Percentiles rank a stretch among this genome's conserved stretches.
These are phyloP conservation scores for Bremia lactucae DNA, from an alignment of 352 stramenopile genomes.

Conservation along the genomic window DNA sequence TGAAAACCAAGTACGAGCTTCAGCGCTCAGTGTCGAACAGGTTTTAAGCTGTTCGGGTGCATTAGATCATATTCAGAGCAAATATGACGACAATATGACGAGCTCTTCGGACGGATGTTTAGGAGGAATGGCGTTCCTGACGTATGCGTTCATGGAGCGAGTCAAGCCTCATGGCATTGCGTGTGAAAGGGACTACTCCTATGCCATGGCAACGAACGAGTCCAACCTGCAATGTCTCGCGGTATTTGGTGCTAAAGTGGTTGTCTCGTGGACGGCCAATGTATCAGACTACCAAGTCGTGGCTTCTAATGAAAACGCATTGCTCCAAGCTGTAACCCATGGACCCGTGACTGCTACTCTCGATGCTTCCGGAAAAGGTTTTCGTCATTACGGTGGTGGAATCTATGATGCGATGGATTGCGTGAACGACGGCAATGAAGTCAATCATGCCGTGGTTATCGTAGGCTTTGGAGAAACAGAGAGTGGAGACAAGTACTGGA, in stretches of 20 bases:
- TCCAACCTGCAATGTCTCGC: slow-evolving; percentile 30
- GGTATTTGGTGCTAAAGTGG: slow-evolving; percentile 21
- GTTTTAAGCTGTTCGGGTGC: slow-evolving; percentile 65
- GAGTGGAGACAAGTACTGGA: slow-evolving; percentile 73
- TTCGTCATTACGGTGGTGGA: slow-evolving; percentile 73
- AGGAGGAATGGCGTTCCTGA: slow-evolving; percentile 85
- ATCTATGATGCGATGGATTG: slow-evolving; percentile 82
- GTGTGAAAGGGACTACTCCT: slow-evolving; percentile 55
- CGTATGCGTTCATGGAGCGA: slow-evolving; percentile 76
- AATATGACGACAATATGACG: slow-evolving; percentile 56
- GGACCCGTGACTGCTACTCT: slow-evolving; percentile 74
- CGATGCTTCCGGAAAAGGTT: slow-evolving; percentile 60
- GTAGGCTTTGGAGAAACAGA: slow-evolving; percentile 76
- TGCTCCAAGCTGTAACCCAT: slow-evolving; percentile 48
- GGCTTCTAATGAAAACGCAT: slow-evolving; percentile 35
- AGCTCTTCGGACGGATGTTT: slow-evolving; percentile 77
- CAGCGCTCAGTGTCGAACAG: slow-evolving; percentile 74
- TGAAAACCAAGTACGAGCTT: slow-evolving; percentile 48
- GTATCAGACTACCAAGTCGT: slow-evolving; percentile 50
- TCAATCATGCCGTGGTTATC: slow-evolving; percentile 84
- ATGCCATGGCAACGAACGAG: slow-evolving; percentile 67
- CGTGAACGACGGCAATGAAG: slow-evolving; percentile 51
- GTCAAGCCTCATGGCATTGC: slow-evolving; percentile 54
- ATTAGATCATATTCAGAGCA: slow-evolving; percentile 67
- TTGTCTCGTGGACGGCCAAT: slow-evolving; percentile 36